phyloP scores from a whole-genome alignment of 345 rosid species.

The Euphorbia pulcherrima region DNA sequence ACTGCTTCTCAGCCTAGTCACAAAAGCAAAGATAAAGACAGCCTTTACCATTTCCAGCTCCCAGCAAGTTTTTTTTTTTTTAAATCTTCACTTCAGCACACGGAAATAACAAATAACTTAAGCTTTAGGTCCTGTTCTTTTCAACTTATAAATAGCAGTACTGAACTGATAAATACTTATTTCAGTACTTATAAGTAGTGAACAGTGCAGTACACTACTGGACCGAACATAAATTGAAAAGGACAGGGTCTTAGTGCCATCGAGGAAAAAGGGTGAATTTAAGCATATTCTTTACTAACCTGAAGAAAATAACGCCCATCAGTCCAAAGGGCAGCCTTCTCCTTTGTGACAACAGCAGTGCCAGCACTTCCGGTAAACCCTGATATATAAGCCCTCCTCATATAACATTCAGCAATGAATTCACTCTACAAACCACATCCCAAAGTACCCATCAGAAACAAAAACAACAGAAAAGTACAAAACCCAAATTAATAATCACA shows the following conservation, averaged over 20 bases:
- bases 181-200: too few species aligned
- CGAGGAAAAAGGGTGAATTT: not conserved
- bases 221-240: not conserved
- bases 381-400: conserved; percentile 73
- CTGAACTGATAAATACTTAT: too few species aligned
- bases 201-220: too few species aligned
- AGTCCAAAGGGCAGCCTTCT: conserved; percentile 93
- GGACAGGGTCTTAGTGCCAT: too few species aligned
- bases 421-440: conserved; percentile 57
- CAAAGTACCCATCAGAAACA: conserved; percentile 6
- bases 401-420: conserved; percentile 91
- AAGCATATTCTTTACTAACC: conserved; percentile 39
- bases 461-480: not conserved
- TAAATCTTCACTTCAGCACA: too few species aligned
- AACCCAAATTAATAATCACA: not conserved
- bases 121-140: too few species aligned
- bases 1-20: conserved; percentile 80
- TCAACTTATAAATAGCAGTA: not conserved
- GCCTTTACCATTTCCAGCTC: not conserved
- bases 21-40: conserved; percentile 6
- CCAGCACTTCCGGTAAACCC: conserved; percentile 97
- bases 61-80: not conserved
- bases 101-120: not conserved
- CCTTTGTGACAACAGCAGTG: conserved; percentile 80
- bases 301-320: conserved; percentile 98